These are phyloP conservation scores for Chaetomiaceae sp. DNA, from an alignment of 2,329 filamentous ascomycete genomes.

Conservation along the genomic window DNA sequence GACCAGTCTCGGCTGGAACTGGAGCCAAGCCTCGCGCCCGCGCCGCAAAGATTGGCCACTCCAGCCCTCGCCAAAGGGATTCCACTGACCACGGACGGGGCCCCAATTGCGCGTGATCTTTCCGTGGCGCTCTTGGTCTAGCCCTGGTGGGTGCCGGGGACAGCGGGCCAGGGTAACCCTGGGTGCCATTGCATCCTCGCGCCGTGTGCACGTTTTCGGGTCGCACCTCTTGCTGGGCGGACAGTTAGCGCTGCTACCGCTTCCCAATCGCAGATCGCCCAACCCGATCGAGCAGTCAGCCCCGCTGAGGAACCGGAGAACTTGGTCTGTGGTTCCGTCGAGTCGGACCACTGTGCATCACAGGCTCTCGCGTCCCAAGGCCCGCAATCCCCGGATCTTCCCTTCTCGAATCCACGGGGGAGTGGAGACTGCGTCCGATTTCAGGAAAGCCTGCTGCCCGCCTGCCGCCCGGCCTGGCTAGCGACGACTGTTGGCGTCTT, in stretches of 20 bases:
- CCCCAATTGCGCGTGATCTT: neutral
- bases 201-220: constrained; percentile 13
- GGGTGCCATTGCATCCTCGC: constrained; percentile 16
- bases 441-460: neutral
- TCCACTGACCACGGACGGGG: no score
- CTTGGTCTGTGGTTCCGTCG: constrained; percentile 9
- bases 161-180: neutral
- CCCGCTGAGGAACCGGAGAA: constrained; percentile 9
- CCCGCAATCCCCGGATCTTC: constrained; percentile 3
- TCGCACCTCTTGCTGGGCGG: constrained; percentile 15
- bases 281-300: constrained; percentile 11
- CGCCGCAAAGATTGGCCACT: no score
- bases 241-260: constrained; percentile 10
- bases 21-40: no score
- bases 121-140: neutral
- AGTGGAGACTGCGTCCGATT: neutral
- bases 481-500: neutral
- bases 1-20: neutral
- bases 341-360: constrained; percentile 5
- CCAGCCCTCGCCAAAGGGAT: no score
- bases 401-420: neutral
- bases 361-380: neutral
- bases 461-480: neutral
- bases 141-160: neutral
- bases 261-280: constrained; percentile 5